Conservation (phyloP, 495 filamentous ascomycete species). For the Neurospora sp. region DNA sequence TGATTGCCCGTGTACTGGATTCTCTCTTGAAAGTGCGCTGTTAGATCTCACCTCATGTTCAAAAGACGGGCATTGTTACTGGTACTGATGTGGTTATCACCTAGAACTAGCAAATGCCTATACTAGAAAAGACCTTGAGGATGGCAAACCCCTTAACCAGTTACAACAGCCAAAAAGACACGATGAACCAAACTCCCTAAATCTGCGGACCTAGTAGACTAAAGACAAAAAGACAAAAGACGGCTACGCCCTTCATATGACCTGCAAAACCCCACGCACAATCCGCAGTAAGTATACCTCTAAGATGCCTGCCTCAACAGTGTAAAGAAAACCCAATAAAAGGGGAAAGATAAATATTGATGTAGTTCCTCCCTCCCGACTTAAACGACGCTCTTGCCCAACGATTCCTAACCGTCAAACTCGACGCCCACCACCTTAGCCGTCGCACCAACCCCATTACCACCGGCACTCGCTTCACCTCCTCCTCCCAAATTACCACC, state of each 20-base stretch:
- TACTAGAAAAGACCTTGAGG: background rate
- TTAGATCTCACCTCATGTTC: background rate
- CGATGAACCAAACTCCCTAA: background rate
- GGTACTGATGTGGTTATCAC: background rate
- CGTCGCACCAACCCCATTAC: slow-evolving; percentile 9
- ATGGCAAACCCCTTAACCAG: background rate
- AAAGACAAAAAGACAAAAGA: background rate
- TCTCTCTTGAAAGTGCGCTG: background rate
- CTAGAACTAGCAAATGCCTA: background rate
- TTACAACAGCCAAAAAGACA: background rate
- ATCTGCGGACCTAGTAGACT: background rate
- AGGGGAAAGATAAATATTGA: background rate
- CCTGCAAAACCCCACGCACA: background rate
- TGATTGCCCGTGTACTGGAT: background rate
- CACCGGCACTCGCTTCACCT: slow-evolving; percentile 15
- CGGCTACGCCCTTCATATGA: background rate
- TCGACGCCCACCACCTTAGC: slow-evolving; percentile 28
- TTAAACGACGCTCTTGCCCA: background rate
- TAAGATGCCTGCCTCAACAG: background rate
- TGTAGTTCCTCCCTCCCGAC: background rate
- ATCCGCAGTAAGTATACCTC: background rate
- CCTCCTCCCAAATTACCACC: background rate
- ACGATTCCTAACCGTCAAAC: slow-evolving; percentile 22
- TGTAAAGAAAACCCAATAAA: background rate
- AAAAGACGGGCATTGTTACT: background rate